Evolutionary conservation across 208 protist genomes (phyloP), one percentile per base, ranked within the genome.

Genomic region (Tritrichomonas musculus): DNA sequence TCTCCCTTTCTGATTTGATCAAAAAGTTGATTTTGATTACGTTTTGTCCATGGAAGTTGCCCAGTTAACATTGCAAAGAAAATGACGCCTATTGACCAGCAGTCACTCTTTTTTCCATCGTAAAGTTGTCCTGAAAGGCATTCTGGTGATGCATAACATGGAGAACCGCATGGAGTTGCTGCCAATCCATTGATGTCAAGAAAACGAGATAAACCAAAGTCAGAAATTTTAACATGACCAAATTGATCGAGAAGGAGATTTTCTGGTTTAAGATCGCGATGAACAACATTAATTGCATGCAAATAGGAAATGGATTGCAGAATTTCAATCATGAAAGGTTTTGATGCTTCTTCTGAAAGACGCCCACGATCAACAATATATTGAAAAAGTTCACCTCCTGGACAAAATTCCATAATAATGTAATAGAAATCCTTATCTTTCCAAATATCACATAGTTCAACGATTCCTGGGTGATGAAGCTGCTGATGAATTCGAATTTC

Each of bases 341-440:
- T 92, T 5, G 53, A 36, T 39, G 53, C 80, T 3, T 64, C 14
- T 60, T 92, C 80, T 5, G 27, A 9, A 8, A 92, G n/a, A 27
- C 53, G 14, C 20, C 30, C 36, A 41, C 60, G 9, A 92, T 50
- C 20, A 25, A 66, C 30, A 14, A 92, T 30, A 44, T 92, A n/a
- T 9, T 33, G 13, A 25, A 92, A 92, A 50, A 92, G 39, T 65
- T 92, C 80, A 8, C 80, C 80, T 22, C 39, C 39, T 3, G 80
- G 50, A n/a, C 53, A 92, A 44, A 66, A 92, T 22, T 92, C 80
- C 80, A 92, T 92, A 41, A 92, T 65, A 55, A 92, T 66, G n/a
- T 92, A 92, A 47, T 77, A 77, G 47, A 47, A 36, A 25, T 11
- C 47, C 47, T 77, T 36, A n/a, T 77, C 69, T 77, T 77, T 77